Percentiles rank a stretch among this genome's conserved stretches.
phyloP scores from a whole-genome alignment of 1,284 basidiomycete genomes.

The Papiliotrema flavescens region DNA sequence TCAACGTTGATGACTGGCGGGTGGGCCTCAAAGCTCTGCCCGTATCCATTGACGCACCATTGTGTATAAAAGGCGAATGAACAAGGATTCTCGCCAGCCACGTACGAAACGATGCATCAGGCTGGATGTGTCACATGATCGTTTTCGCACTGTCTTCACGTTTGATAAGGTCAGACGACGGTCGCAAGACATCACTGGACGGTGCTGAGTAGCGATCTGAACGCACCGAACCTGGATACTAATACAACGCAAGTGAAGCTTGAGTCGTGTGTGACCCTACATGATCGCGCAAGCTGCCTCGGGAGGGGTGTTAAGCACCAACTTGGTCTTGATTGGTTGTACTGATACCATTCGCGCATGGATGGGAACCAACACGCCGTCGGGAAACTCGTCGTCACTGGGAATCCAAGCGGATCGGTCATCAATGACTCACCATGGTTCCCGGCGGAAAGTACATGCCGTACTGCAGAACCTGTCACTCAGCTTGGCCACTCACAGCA shows the following conservation, averaged over 20 bases:
- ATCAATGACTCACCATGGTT: slow-evolving; percentile 26
- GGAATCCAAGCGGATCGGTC: background rate
- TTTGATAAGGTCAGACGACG: too few relatives aligned
- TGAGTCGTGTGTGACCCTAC: slow-evolving; percentile 1
- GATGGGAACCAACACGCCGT: slow-evolving; percentile 36
- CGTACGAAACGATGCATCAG: too few relatives aligned
- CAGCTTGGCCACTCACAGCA: background rate
- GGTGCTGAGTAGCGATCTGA: too few relatives aligned
- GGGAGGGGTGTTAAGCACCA: slow-evolving; percentile 1
- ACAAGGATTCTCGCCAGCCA: too few relatives aligned
- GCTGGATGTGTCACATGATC: too few relatives aligned
- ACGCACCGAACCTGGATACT: too few relatives aligned
- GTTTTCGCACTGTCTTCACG: too few relatives aligned
- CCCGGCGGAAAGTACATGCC: slow-evolving; percentile 39
- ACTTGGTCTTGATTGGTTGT: slow-evolving; percentile 27
- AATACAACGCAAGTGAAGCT: too few relatives aligned
- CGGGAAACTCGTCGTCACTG: slow-evolving; percentile 20
- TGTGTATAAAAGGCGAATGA: too few relatives aligned
- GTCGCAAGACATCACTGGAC: too few relatives aligned
- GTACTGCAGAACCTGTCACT: slow-evolving; percentile 20
- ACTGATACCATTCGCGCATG: slow-evolving; percentile 40
- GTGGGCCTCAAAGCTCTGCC: too few relatives aligned
- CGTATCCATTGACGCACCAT: too few relatives aligned
- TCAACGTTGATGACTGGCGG: background rate
- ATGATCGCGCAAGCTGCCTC: slow-evolving; percentile 22